These are phyloP conservation scores for Tetrapisispora iriomotensis DNA, from an alignment of 805 yeast genomes.

Conservation along the genomic window DNA sequence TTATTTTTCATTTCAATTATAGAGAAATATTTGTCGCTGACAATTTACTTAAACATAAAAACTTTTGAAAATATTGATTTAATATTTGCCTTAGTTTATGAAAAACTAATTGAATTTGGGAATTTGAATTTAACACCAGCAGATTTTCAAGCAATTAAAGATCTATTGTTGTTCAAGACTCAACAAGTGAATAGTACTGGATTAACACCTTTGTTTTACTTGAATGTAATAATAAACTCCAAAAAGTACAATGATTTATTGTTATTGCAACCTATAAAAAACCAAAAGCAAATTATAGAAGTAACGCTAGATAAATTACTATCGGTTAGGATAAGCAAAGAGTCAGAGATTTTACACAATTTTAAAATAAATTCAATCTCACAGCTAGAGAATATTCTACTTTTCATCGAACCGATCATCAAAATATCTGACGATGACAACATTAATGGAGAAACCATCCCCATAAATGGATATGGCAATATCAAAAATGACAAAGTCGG, in stretches of 20 bases:
- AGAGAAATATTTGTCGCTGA: conserved; percentile 53
- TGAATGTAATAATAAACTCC: conserved; percentile 15
- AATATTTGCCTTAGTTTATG: conserved; percentile 46
- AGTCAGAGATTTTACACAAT: background rate
- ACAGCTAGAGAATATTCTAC: conserved; percentile 17
- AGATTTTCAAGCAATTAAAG: conserved; percentile 7
- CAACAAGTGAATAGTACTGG: background rate
- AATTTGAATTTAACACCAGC: conserved; percentile 1
- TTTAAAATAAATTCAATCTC: conserved; percentile 13
- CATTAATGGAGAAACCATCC: no score
- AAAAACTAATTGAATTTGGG: conserved; percentile 31
- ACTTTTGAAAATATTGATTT: conserved; percentile 49
- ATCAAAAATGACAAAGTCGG: no score
- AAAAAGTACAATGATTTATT: conserved; percentile 16
- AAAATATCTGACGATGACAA: background rate
- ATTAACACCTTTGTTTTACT: conserved; percentile 7
- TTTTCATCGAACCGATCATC: conserved; percentile 16
- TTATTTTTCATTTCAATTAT: conserved; percentile 56
- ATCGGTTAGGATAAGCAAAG: background rate
- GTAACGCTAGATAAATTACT: conserved; percentile 33
- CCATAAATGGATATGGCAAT: no score
- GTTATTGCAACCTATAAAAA: conserved; percentile 10
- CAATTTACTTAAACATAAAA: conserved; percentile 57
- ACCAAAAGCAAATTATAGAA: conserved; percentile 49
- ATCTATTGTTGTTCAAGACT: conserved; percentile 1